A percentile compares a stretch with the other conserved stretches of the same genome.
Conservation (phyloP, 2,329 filamentous ascomycete genomes). For the Sporothrix schenckii region DNA sequence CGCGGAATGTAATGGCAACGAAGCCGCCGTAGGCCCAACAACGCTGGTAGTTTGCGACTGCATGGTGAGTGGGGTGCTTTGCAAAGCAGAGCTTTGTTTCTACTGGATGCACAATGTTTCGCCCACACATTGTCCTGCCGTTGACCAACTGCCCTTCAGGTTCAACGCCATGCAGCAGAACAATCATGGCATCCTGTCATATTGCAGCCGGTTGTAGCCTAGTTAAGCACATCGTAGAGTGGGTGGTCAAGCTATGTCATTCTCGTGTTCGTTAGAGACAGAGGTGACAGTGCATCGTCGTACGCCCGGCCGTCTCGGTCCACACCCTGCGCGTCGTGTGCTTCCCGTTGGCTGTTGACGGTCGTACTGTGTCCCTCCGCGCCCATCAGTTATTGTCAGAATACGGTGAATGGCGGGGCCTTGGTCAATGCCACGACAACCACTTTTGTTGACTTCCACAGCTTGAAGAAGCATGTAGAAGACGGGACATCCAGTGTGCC, state of each 20-base stretch:
- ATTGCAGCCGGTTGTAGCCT: background rate
- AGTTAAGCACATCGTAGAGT: background rate
- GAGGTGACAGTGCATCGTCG: conserved; percentile 14
- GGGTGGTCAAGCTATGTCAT: background rate
- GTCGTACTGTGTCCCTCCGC: background rate
- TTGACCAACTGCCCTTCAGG: background rate
- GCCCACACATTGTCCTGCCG: background rate
- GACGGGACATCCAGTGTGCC: background rate
- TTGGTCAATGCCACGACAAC: background rate
- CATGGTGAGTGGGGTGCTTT: conserved; percentile 8
- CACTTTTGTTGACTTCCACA: background rate
- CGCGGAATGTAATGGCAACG: conserved; percentile 1
- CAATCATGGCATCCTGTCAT: conserved; percentile 1
- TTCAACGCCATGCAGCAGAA: background rate
- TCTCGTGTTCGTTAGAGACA: background rate
- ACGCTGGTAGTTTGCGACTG: background rate
- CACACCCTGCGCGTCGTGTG: background rate
- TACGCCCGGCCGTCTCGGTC: conserved; percentile 5
- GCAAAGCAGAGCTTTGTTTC: background rate
- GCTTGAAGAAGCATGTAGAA: background rate
- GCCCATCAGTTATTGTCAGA: background rate
- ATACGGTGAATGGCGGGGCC: background rate
- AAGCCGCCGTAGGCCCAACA: background rate
- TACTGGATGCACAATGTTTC: background rate
- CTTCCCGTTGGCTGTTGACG: conserved; percentile 1